Conservation (phyloP, 495 filamentous ascomycete genomes). For the Aspergillus egyptiacus region DNA sequence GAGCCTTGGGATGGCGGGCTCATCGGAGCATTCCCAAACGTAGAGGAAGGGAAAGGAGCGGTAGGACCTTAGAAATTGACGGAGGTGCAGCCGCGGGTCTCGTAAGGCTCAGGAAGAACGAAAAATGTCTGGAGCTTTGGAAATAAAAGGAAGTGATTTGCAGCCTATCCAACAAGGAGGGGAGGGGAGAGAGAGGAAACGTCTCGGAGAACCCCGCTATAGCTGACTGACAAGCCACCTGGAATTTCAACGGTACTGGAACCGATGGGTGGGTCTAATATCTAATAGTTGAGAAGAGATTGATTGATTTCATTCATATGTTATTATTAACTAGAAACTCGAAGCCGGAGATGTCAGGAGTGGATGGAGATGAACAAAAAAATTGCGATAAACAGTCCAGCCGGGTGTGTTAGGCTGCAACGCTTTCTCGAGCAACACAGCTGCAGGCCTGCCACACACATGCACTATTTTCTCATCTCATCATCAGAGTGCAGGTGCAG, state of each 20-base stretch:
- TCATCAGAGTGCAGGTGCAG: no score
- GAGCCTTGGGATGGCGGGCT: slow-evolving; percentile 2
- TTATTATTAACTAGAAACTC: no score
- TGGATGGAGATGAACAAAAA: no score
- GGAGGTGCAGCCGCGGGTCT: slow-evolving; percentile 3
- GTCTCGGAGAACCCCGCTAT: slow-evolving; percentile 13
- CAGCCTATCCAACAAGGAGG: neutral
- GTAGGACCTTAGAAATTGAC: slow-evolving; percentile 11
- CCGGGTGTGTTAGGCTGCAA: no score
- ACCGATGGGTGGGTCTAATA: neutral
- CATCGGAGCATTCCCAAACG: slow-evolving; percentile 5
- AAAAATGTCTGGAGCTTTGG: neutral
- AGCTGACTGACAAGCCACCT: neutral
- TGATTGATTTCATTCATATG: no score
- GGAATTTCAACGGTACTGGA: neutral
- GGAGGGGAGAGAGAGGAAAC: slow-evolving; percentile 1
- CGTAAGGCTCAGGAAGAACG: slow-evolving; percentile 4
- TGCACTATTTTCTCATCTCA: no score
- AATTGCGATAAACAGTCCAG: no score
- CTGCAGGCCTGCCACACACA: no score
- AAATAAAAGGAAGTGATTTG: slow-evolving; percentile 10
- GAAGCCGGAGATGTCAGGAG: no score
- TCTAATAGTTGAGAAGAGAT: neutral
- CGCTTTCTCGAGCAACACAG: no score
- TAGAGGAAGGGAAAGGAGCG: slow-evolving; percentile 5